Evolutionary conservation across 768 basidiomycete species (phyloP), one percentile per base, ranked within the genome.

Genomic region (Clathrus columnatus): DNA sequence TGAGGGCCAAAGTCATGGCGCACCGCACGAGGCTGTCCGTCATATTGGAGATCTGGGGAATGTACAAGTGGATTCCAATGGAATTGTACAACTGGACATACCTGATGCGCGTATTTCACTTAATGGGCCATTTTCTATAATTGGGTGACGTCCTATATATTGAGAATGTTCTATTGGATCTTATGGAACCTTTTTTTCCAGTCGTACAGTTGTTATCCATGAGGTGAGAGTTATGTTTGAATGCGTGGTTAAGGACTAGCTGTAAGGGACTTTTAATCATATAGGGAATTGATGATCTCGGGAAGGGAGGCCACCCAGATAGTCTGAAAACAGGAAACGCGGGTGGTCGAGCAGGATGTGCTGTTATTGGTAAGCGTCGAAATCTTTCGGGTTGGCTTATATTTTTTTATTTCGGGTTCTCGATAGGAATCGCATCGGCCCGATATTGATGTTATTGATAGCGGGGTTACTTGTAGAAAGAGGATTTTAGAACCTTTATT

Each of bases 21-120:
- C 76, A 3, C 85, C 77, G 8, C 65, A 68, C 7, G 78, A 80
- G 51, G 56, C 61, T 4, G 52, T 43, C 16, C 73, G 87, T 56
- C 89, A 91, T 66, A 81, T 85, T 26, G 89, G 89, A 0, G 84
- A 87, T 61, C 65, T 87, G 59, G 89, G 89, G 5, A 91, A 91
- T 64, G 79, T 91, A 64, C 61, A 77, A 62, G 75, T 79, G 47
- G 78, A 91, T 64, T 68, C 66, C 18, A 61, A 69, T 29, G 90
- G 88, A 47, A 70, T 69, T 17, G 84, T 83, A 11, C 67, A 64
- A 8, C 74, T 91, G 65, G 73, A 69, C 17, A 73, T 91, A 61
- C 69, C 75, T 48, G 87, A 90, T 65, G 60, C 65, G 24, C 57
- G 76, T 28, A 78, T 91, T 51, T 81, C 84, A 43, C 75, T 91